These are phyloP conservation scores for Pythium periplocum DNA, from an alignment of 352 stramenopile species.

Conservation along the genomic window DNA sequence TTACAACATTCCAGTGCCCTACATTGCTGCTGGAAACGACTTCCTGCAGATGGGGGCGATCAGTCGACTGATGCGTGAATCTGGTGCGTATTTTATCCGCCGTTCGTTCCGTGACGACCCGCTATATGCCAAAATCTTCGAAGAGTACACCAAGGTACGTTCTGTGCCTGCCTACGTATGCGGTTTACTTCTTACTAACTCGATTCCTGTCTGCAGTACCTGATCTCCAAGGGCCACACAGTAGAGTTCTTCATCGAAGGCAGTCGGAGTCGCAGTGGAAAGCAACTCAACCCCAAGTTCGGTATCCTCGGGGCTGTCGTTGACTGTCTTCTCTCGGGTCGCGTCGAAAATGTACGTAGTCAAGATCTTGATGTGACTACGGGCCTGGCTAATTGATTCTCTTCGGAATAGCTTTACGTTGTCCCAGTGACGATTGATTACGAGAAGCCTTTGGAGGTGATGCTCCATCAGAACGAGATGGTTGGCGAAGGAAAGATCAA, in stretches of 20 bases:
- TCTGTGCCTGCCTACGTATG: not conserved
- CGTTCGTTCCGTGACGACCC: constrained; percentile 68
- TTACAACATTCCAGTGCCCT: constrained; percentile 83
- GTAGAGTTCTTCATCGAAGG: constrained; percentile 88
- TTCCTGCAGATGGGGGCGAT: constrained; percentile 72
- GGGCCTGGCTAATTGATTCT: not conserved
- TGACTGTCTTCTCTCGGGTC: constrained; percentile 59
- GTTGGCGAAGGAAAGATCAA: constrained; percentile 77
- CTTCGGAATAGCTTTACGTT: constrained; percentile 46
- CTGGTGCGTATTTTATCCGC: constrained; percentile 77
- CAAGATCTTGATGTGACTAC: not conserved
- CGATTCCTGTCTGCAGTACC: constrained; percentile 28
- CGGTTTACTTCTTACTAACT: no score
- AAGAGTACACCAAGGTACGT: constrained; percentile 63
- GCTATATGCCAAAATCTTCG: constrained; percentile 74
- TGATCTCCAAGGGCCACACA: constrained; percentile 67
- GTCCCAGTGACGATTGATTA: constrained; percentile 86
- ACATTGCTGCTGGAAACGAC: constrained; percentile 76
- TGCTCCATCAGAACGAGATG: constrained; percentile 79
- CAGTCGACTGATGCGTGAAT: constrained; percentile 59
- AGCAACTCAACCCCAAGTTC: constrained; percentile 80
- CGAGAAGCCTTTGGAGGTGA: constrained; percentile 77
- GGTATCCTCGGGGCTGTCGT: constrained; percentile 69
- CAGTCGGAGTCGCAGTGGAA: constrained; percentile 75
- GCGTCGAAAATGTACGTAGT: constrained; percentile 66